These are phyloP conservation scores for Theobroma cacao DNA, from an alignment of 345 rosid genomes.

Conservation along the genomic window DNA sequence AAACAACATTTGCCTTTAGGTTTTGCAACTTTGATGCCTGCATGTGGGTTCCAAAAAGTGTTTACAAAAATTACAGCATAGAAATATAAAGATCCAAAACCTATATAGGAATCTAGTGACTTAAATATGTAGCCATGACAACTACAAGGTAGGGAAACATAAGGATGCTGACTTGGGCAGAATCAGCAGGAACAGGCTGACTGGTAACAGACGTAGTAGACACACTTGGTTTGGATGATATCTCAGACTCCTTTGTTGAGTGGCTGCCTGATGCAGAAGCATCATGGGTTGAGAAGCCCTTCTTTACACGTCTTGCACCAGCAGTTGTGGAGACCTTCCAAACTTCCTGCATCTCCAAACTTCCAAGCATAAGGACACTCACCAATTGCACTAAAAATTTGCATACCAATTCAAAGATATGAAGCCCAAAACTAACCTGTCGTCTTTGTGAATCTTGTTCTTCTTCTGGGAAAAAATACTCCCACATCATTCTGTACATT, in stretches of 20 bases:
- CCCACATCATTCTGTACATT: conserved; percentile 99
- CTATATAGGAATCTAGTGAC: neutral
- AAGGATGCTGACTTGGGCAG: conserved; percentile 40
- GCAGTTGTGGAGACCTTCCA: conserved; percentile 91
- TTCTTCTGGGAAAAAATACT: conserved; percentile 91
- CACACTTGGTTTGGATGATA: conserved; percentile 44
- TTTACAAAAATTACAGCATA: neutral
- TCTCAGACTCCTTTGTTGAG: conserved; percentile 59
- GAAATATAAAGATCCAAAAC: neutral
- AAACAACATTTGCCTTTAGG: conserved; percentile 35
- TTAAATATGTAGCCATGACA: neutral
- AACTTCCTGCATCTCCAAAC: conserved; percentile 61
- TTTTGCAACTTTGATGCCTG: conserved; percentile 44
- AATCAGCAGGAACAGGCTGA: conserved; percentile 35
- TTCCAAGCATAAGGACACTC: conserved; percentile 11
- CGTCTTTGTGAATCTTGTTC: conserved; percentile 97
- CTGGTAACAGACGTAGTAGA: conserved; percentile 25
- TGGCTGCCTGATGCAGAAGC: conserved; percentile 52
- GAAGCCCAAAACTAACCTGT: conserved; percentile 50
- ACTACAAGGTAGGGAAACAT: conserved; percentile 2
- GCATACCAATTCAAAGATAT: conserved; percentile 7
- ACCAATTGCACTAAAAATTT: neutral
- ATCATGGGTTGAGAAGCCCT: conserved; percentile 59
- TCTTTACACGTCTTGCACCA: conserved; percentile 83
- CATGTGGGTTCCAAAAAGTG: conserved; percentile 7